phyloP scores from a whole-genome alignment of 257 asterid species.

The Solanum neorickii region DNA sequence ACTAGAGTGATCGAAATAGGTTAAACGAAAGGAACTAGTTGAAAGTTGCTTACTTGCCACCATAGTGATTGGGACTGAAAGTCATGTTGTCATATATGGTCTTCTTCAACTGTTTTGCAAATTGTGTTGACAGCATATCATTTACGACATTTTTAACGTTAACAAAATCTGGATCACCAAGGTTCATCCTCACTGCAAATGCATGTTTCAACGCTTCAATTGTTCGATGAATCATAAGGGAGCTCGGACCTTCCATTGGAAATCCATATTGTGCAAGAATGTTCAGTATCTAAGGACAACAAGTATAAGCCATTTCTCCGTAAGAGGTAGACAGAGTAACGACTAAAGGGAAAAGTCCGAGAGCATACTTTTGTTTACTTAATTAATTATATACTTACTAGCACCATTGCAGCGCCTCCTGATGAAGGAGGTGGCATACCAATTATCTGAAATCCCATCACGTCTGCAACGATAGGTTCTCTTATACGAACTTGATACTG shows the following conservation, averaged over 20 bases:
- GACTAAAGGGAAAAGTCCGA: background rate
- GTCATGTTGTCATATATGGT: constrained; percentile 40
- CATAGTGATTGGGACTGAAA: constrained; percentile 43
- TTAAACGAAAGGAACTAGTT: background rate
- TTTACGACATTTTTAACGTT: constrained; percentile 7
- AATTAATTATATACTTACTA: constrained; percentile 25
- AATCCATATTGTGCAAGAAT: constrained; percentile 41
- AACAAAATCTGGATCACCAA: constrained; percentile 60
- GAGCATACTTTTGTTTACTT: background rate
- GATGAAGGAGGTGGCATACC: constrained; percentile 76
- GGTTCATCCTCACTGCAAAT: constrained; percentile 45
- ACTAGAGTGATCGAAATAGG: background rate
- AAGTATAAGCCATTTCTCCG: background rate
- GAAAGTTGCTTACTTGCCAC: constrained; percentile 36
- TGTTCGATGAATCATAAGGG: constrained; percentile 41
- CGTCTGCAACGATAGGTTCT: constrained; percentile 18
- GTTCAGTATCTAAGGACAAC: constrained; percentile 32
- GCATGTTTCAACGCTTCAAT: constrained; percentile 64
- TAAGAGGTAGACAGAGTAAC: background rate
- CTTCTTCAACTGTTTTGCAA: constrained; percentile 31
- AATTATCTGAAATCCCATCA: constrained; percentile 37
- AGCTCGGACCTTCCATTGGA: constrained; percentile 8
- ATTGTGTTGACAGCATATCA: constrained; percentile 41
- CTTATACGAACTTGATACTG: constrained; percentile 34
- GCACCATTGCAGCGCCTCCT: constrained; percentile 48